Evolutionary conservation across 495 filamentous ascomycete genomes (phyloP).

Genomic region (Neurospora sp.): DNA sequence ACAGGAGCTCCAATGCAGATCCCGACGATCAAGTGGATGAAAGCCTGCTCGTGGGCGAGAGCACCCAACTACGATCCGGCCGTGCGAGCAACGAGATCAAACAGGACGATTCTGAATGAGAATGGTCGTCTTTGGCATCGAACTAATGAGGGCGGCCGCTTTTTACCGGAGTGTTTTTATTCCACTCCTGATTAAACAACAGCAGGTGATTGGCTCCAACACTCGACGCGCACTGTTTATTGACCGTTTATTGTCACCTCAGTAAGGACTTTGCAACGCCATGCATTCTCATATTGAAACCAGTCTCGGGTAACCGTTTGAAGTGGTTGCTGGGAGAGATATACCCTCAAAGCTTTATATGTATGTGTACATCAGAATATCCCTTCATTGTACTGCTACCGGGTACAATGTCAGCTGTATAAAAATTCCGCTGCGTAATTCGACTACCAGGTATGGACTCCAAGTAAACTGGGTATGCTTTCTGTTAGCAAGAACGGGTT

Average conservation of each 20-base stretch:
- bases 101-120: constrained; percentile 9
- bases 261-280: background rate
- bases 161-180: background rate
- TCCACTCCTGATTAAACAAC: background rate
- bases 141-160: background rate
- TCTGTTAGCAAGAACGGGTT: background rate
- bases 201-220: background rate
- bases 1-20: constrained; percentile 19
- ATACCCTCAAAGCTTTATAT: background rate
- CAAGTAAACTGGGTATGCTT: background rate
- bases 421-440: background rate
- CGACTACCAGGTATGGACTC: background rate
- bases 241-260: background rate
- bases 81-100: constrained; percentile 5
- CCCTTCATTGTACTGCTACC: background rate
- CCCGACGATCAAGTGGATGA: constrained; percentile 19
- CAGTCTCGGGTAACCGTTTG: background rate
- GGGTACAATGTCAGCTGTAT: background rate
- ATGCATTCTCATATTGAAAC: background rate
- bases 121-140: background rate
- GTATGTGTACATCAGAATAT: background rate
- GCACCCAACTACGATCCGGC: constrained; percentile 7
- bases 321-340: background rate
- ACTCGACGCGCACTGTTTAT: background rate
- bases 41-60: constrained; percentile 14